Conservation (phyloP, 2,329 filamentous ascomycete species). For the Orbilia blumenaviensis region DNA sequence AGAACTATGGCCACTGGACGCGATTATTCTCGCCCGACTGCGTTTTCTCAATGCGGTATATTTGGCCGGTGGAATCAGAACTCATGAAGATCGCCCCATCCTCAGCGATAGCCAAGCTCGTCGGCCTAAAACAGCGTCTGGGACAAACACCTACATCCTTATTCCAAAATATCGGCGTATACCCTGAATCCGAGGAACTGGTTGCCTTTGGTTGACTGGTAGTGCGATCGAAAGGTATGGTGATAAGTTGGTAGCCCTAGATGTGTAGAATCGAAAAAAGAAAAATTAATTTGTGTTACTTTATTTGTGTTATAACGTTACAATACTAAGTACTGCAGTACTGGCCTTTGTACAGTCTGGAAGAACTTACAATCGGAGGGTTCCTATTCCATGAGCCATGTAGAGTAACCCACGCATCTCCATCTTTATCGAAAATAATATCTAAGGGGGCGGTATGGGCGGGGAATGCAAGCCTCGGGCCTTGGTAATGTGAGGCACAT, state of each 20-base stretch:
- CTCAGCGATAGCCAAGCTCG: slow-evolving; percentile 13
- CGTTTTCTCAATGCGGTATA: slow-evolving; percentile 19
- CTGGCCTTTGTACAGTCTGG: no score
- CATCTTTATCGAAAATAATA: slow-evolving; percentile 70
- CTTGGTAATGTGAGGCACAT: slow-evolving; percentile 62
- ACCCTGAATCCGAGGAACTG: slow-evolving; percentile 22
- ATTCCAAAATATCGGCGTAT: slow-evolving; percentile 26
- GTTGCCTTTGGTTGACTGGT: slow-evolving; percentile 9
- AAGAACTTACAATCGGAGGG: slow-evolving; percentile 39
- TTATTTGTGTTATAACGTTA: no score
- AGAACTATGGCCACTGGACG: not conserved
- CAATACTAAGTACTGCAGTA: no score
- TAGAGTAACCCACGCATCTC: slow-evolving; percentile 73
- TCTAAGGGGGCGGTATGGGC: slow-evolving; percentile 78
- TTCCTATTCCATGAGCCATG: slow-evolving; percentile 74
- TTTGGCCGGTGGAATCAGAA: slow-evolving; percentile 38
- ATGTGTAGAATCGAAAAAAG: no score
- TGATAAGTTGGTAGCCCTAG: slow-evolving; percentile 43
- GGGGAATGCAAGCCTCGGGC: slow-evolving; percentile 69
- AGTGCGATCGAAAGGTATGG: slow-evolving; percentile 17
- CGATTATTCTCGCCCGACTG: not conserved
- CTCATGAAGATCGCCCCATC: slow-evolving; percentile 24
- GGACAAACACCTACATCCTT: slow-evolving; percentile 9
- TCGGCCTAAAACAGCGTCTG: slow-evolving; percentile 35
- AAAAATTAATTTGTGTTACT: not conserved